Evolutionary conservation across 177 flowering plant species (phyloP), one percentile per base, ranked within the genome.

Genomic region (Tripterygium wilfordii): DNA sequence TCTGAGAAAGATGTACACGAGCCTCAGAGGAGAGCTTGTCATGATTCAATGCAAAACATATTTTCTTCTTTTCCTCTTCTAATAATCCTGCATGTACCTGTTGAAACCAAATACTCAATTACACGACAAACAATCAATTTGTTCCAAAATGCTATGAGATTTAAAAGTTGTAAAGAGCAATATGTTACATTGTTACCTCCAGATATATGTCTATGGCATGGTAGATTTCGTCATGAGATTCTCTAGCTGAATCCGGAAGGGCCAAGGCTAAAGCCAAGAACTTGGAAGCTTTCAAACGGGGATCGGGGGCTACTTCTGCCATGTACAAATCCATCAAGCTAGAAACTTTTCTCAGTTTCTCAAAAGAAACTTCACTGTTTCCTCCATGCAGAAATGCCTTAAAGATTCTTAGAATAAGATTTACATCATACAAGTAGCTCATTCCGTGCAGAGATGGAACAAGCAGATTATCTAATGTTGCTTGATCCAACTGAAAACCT

Each of bases 71-170:
- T 40, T 89, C 83, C 29, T 84, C 86, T 51, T 75, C 84, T 0
- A 95, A 71, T 62, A 92, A 56, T 54, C 74, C 79, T 12, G 74
- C 6, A 57, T 92, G 97, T 16, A 79, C 87, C 98, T 92, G 53
- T 45, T 24, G 0, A 41, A 36, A 15, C 15, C 4, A 3, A 36
- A 36, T 2, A 36, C 39, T 2, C 7, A 20, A 36, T 36, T 16
- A n/a, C 39, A n/a, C 3, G 17, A 36, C 1, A 4, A 3, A 32
- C 13, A 32, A n/a, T n/a, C n/a, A n/a, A n/a, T n/a, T n/a, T n/a
- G n/a, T n/a, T n/a, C n/a, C n/a, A n/a, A n/a, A 32, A 32, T 32
- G 36, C 36, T 9, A 32, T 32, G 5, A 32, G 6, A 32, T 32
- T 4, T 12, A 32, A 12, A 32, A 32, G 5, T 24, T 24, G n/a